Base-by-base conservation (phyloP, 1,139 yeast genomes). In the Saccharomyces hybrid region DNA sequence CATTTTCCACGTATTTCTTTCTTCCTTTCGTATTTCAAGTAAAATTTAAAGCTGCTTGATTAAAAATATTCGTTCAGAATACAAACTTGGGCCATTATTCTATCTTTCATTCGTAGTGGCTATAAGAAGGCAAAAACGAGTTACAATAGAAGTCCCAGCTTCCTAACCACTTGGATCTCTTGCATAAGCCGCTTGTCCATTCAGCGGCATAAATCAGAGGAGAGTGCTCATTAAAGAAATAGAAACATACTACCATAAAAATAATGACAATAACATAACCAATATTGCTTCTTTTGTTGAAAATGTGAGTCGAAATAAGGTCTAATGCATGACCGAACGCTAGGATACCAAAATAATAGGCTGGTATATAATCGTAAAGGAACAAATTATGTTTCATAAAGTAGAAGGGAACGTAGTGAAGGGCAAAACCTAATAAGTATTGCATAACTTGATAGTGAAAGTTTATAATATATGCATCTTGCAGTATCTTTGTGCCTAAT, bases 371-470 rank as follows among this genome's bases (percentile, higher is more conserved):
- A 71, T 91, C 98, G 69, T 91, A 97, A 64, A 93, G 76, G 76
- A 91, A 91, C 71, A 93, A 75, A 73, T 90, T 98, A 72, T 98
- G 85, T 29, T 86, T 93, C 98, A 91, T 91, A 58, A 93, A 76
- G 76, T 82, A 91, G 55, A 93, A 91, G 58, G 99, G 99, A 62
- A 79, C 73, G 68, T 84, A 88, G 71, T 93, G 98, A 57, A 88
- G 63, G 41, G 79, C 79, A 95, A 96, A 93, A 38, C 96, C 99
- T 14, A 84, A 69, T 52, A 85, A 68, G 70, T 82, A 90, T 51
- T 82, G 79, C 53, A 86, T 76, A 46, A 81, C 80, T 64, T 88
- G 90, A 55, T 79, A 73, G 65, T 87, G 89, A 76, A 84, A 91
- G 69, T 83, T 82, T 70, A 79, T 80, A 47, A 85, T 82, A 53